Percentiles rank a stretch among this genome's conserved stretches.
These are phyloP conservation scores for Boletus rex-veris DNA, from an alignment of 768 basidiomycete genomes.

Conservation along the genomic window DNA sequence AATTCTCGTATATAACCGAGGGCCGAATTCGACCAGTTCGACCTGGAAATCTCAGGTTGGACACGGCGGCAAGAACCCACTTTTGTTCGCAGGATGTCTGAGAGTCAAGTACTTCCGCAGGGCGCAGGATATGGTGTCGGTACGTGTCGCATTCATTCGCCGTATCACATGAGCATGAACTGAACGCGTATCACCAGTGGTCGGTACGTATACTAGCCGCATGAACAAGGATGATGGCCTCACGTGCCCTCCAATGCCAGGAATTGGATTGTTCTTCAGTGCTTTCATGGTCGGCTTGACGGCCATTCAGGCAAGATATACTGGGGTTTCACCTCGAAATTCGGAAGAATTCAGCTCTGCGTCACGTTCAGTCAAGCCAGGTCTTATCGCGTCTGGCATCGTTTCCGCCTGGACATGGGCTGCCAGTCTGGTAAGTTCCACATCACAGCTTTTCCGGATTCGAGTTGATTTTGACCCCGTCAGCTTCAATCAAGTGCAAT, in stretches of 20 bases:
- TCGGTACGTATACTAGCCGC: slow-evolving; percentile 37
- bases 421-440: slow-evolving; percentile 55
- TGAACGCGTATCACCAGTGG: slow-evolving; percentile 35
- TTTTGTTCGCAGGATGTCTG: slow-evolving; percentile 19
- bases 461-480: not conserved
- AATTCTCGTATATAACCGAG: slow-evolving; percentile 5
- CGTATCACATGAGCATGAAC: not conserved
- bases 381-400: slow-evolving; percentile 88
- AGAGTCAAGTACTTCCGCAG: slow-evolving; percentile 56
- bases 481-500: slow-evolving; percentile 79
- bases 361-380: slow-evolving; percentile 82
- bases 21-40: not conserved
- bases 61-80: not conserved
- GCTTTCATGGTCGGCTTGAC: slow-evolving; percentile 77
- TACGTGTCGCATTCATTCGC: slow-evolving; percentile 30
- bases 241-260: slow-evolving; percentile 32
- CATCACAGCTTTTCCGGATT: not conserved
- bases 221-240: not conserved
- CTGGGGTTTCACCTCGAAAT: slow-evolving; percentile 70
- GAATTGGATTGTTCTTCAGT: slow-evolving; percentile 87
- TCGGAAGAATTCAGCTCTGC: slow-evolving; percentile 85
- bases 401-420: slow-evolving; percentile 94
- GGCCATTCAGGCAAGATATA: slow-evolving; percentile 80
- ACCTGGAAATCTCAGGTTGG: not conserved
- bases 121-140: slow-evolving; percentile 86